Percentiles rank a stretch among this genome's conserved stretches.
These are phyloP conservation scores for Quercus rubra DNA, from an alignment of 306 rosid genomes.

Conservation along the genomic window DNA sequence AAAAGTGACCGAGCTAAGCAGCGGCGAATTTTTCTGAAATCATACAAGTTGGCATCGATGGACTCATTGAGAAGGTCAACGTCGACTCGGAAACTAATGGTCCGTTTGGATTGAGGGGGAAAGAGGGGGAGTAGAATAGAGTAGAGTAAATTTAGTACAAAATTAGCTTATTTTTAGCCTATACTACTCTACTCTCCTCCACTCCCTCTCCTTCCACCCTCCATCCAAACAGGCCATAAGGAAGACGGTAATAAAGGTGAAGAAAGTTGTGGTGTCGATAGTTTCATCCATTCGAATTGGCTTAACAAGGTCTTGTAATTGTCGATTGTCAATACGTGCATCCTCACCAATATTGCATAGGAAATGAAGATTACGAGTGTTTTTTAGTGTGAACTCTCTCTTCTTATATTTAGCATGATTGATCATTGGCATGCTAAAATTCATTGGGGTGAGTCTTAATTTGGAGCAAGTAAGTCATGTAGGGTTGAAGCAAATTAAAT, in stretches of 20 bases:
- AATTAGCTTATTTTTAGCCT: no score
- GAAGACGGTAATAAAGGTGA: conserved; percentile 45
- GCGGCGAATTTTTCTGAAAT: conserved; percentile 50
- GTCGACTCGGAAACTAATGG: conserved; percentile 28
- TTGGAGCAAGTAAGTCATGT: no score
- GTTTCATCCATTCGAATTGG: conserved; percentile 31
- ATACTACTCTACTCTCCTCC: no score
- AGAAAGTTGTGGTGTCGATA: conserved; percentile 36
- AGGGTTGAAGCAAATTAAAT: no score
- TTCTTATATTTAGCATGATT: neutral
- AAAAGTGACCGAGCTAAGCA: conserved; percentile 52
- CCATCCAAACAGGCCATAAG: no score
- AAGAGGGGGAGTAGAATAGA: no score
- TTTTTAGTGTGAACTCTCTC: no score
- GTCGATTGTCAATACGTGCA: conserved; percentile 25
- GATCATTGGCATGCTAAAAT: neutral
- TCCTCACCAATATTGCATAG: conserved; percentile 26
- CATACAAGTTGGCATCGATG: conserved; percentile 44
- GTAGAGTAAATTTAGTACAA: no score
- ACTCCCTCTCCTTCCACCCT: no score
- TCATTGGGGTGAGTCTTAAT: neutral
- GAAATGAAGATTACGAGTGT: neutral
- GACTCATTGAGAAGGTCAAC: conserved; percentile 12
- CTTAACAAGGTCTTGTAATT: conserved; percentile 38
- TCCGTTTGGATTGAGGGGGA: no score